These are phyloP conservation scores for Xylariaceae sp. DNA, from an alignment of 2,329 filamentous ascomycete genomes.

Conservation along the genomic window DNA sequence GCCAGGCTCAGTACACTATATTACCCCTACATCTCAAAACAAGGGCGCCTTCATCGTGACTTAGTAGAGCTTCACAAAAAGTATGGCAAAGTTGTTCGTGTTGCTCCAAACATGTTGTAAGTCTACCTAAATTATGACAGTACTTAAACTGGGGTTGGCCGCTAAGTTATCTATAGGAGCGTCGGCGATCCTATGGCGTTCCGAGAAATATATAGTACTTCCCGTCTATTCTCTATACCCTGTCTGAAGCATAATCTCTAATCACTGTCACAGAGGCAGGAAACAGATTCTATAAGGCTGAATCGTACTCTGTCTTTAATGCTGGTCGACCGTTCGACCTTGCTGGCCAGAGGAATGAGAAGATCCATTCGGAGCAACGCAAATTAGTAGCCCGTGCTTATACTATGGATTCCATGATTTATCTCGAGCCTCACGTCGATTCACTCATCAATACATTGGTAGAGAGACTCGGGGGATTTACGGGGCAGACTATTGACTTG, in stretches of 20 bases:
- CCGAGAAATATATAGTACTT: not conserved
- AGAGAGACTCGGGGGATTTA: slow-evolving; percentile 5
- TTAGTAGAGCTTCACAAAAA: not conserved
- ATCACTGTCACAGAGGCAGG: not conserved
- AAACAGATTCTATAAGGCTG: not conserved
- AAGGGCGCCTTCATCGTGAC: not conserved
- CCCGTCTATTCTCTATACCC: not conserved
- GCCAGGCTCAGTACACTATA: not conserved
- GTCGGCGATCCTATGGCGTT: not conserved
- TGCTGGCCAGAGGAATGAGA: slow-evolving; percentile 16
- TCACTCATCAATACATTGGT: slow-evolving; percentile 2
- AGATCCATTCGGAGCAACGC: slow-evolving; percentile 19
- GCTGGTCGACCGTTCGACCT: slow-evolving; percentile 22
- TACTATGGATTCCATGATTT: slow-evolving; percentile 21
- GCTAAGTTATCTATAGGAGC: not conserved
- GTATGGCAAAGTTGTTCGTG: not conserved
- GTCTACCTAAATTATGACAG: not conserved
- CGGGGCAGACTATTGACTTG: slow-evolving; percentile 6
- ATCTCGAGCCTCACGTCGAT: slow-evolving; percentile 19
- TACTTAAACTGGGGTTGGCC: not conserved
- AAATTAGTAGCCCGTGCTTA: slow-evolving; percentile 22
- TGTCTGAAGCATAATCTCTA: not conserved
- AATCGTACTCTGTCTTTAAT: slow-evolving; percentile 13
- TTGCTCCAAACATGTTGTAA: not conserved
- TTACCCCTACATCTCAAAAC: not conserved